Evolutionary conservation across 306 rosid genomes (phyloP).

Genomic region (Gleditsia sinensis): DNA sequence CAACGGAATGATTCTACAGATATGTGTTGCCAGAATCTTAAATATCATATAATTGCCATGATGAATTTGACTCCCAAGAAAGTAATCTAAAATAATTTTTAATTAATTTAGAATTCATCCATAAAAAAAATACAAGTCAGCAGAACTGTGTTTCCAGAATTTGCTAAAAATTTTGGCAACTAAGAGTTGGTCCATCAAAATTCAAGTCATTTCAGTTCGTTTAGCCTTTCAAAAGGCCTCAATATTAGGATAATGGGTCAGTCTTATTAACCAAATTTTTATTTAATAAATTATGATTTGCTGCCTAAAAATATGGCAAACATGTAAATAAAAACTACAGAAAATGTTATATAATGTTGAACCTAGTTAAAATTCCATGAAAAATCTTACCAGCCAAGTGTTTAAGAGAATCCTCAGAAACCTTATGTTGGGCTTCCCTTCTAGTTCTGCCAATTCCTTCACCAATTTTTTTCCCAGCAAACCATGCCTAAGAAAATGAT

Average conservation of each 20-base stretch:
- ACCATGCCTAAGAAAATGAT: conserved; percentile 66
- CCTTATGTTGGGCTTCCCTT: conserved; percentile 84
- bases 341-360: background rate
- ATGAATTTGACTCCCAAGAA: background rate
- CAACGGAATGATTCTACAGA: background rate
- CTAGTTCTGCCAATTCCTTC: conserved; percentile 86
- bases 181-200: background rate
- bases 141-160: background rate
- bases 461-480: conserved; percentile 87
- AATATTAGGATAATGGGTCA: background rate
- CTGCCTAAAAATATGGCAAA: background rate
- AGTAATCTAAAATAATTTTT: background rate
- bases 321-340: background rate
- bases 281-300: too few relatives aligned
- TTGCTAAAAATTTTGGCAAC: background rate
- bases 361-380: conserved; percentile 26
- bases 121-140: background rate
- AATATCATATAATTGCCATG: background rate
- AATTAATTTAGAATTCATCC: background rate
- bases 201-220: background rate
- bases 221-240: conserved; percentile 5
- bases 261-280: background rate
- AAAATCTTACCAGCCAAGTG: conserved; percentile 76
- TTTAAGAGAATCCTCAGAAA: conserved; percentile 85
- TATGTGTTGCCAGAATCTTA: background rate